Percentiles rank a stretch among this genome's conserved stretches.
These are phyloP conservation scores for Rhipidocladum racemiflorum DNA, from an alignment of 176 grass and related monocot genomes.

Conservation along the genomic window DNA sequence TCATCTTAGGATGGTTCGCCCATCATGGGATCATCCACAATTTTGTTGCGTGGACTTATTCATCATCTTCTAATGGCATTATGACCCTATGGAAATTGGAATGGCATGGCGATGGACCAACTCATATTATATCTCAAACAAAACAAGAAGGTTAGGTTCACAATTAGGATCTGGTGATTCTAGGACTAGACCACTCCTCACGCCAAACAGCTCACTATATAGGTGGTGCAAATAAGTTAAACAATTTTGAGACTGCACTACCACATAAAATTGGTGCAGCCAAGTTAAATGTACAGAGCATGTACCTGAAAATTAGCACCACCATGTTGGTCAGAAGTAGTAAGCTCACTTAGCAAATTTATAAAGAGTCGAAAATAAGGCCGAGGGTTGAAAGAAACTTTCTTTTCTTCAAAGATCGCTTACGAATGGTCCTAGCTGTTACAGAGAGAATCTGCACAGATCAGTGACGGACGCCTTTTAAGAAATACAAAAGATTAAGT, in stretches of 20 bases:
- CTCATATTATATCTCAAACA: neutral
- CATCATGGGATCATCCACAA: neutral
- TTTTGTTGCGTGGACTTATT: neutral
- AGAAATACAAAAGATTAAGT: neutral
- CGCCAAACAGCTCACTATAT: neutral
- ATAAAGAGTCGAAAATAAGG: constrained; percentile 86
- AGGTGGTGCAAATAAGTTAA: neutral
- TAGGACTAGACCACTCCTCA: neutral
- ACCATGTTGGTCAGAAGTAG: too few relatives aligned
- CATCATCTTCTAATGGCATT: neutral
- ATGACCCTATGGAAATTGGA: too few relatives aligned
- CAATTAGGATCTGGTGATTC: neutral
- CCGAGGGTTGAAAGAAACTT: constrained; percentile 71
- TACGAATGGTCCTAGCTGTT: constrained; percentile 64
- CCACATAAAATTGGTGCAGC: neutral
- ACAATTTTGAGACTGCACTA: neutral
- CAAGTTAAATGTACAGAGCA: neutral
- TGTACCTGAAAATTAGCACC: constrained; percentile 75
- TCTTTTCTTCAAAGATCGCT: constrained; percentile 96
- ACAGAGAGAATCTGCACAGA: constrained; percentile 71
- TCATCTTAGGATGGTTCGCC: neutral
- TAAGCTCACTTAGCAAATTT: constrained; percentile 88
- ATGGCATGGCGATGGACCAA: too few relatives aligned
- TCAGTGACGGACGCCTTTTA: constrained; percentile 18
- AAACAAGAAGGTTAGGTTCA: neutral